Evolutionary conservation across 495 filamentous ascomycete genomes (phyloP).

Genomic region (Aeminium ludgeri): DNA sequence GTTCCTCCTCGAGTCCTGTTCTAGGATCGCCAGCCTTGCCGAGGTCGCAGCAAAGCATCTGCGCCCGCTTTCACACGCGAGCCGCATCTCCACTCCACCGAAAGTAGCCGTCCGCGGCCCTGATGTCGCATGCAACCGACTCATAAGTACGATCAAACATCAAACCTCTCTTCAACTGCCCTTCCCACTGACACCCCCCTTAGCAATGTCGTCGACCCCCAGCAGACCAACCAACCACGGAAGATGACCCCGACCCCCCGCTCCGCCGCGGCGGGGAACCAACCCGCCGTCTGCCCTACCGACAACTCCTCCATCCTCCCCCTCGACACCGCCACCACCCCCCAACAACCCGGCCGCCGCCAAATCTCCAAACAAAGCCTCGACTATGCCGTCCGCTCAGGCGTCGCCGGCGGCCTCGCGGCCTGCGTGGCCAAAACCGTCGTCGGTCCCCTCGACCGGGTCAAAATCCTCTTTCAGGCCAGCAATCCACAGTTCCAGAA

Average conservation of each 20-base stretch:
- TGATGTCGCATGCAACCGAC: too few species aligned
- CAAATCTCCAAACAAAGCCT: conserved; percentile 49
- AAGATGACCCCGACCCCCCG: conserved; percentile 1
- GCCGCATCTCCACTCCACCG: too few species aligned
- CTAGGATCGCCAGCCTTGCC: too few species aligned
- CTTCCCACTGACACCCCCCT: background rate
- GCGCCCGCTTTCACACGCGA: too few species aligned
- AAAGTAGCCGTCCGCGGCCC: too few species aligned
- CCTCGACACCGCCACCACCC: background rate
- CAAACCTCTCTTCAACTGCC: too few species aligned
- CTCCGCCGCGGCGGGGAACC: background rate
- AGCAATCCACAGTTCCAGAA: conserved; percentile 85
- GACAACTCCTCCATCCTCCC: background rate
- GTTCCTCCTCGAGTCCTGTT: too few species aligned
- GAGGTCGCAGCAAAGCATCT: too few species aligned
- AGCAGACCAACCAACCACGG: conserved; percentile 2
- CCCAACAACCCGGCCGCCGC: conserved; percentile 14
- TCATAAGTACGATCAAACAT: too few species aligned
- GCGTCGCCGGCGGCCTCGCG: conserved; percentile 71
- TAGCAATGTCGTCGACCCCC: background rate
- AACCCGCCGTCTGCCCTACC: background rate
- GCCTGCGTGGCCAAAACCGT: conserved; percentile 75
- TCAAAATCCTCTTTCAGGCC: conserved; percentile 97
- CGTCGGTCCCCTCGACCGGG: conserved; percentile 87
- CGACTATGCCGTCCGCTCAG: conserved; percentile 68